Evolutionary conservation across 345 rosid genomes (phyloP), one percentile per base, ranked within the genome.

Genomic region (Camelina neglecta): DNA sequence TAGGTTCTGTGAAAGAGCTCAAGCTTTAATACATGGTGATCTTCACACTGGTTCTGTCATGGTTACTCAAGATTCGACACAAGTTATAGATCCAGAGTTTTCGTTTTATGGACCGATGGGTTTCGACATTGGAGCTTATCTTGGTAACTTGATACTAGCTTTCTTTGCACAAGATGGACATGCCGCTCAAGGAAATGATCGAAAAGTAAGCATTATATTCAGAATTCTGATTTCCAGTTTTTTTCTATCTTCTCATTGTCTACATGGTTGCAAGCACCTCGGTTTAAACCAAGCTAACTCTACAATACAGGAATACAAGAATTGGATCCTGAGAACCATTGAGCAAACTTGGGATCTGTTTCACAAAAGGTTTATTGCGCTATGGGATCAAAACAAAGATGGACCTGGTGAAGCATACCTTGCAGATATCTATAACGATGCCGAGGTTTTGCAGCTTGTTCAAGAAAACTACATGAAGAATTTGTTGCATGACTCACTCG

Each of bases 1-100:
- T 71, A 94, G 98, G 93, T 94, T 94, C 85, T 90, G 99, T 80
- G 99, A 95, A 80, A 89, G 93, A 81, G 81, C 98, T 1, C 99
- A 95, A 80, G 97, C 99, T 39, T 74, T 95, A 58, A 64, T 95
- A 76, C 98, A 92, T 65, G 98, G 97, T 73, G 99, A 95, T 87
- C 98, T 95, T 57, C 99, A 92, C 78, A 95, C 99, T 24, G 83
- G 96, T 45, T 95, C 98, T 7, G 75, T 95, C 68, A 95, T 95
- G 99, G 99, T 92, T 70, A 92, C 98, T 21, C 77, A 21, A 35
- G 89, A 82, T 55, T 95, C 99, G 7, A 95, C 97, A 39, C 98
- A 89, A 75, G 93, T 92, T 67, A 90, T 92, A 75, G 97, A 92
- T 83, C 93, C 99, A 11, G 98, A 95, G 79, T 95, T 92, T 80